These are phyloP conservation scores for Pseudogymnoascus sp. DNA, from an alignment of 2,329 filamentous ascomycete genomes.

Conservation along the genomic window DNA sequence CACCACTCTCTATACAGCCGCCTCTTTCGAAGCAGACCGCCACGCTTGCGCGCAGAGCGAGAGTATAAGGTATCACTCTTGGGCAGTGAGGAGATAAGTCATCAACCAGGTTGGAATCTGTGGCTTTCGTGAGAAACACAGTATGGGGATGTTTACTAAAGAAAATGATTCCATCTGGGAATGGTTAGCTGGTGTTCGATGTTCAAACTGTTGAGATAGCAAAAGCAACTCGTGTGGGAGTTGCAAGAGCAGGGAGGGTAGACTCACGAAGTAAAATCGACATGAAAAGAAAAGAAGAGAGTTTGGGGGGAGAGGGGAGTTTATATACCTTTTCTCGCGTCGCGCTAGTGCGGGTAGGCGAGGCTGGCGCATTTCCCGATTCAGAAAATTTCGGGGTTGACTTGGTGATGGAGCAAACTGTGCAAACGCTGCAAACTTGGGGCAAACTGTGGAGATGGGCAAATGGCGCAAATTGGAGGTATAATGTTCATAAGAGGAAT, in stretches of 20 bases:
- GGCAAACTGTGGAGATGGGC: background rate
- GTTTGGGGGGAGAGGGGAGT: background rate
- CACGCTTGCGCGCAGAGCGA: constrained; percentile 55
- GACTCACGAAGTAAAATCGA: constrained; percentile 20
- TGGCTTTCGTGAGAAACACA: constrained; percentile 89
- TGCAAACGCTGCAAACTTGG: background rate
- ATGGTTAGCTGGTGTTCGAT: constrained; percentile 19
- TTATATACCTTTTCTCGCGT: background rate
- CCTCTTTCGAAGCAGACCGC: constrained; percentile 35
- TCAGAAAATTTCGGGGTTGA: background rate
- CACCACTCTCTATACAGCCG: constrained; percentile 74
- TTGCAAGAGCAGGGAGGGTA: background rate
- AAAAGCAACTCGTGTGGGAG: background rate
- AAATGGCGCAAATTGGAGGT: background rate
- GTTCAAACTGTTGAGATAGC: background rate
- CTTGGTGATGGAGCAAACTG: too few species aligned
- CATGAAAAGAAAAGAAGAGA: constrained; percentile 11
- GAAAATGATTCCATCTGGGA: constrained; percentile 74
- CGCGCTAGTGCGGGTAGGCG: background rate
- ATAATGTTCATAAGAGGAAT: background rate
- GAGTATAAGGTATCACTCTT: constrained; percentile 71
- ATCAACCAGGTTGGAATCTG: constrained; percentile 95
- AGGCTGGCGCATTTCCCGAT: background rate
- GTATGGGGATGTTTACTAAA: constrained; percentile 90
- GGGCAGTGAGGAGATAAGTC: constrained; percentile 79